Conservation (phyloP, 2,329 filamentous ascomycete species). For the Clarireedia monteithiana region DNA sequence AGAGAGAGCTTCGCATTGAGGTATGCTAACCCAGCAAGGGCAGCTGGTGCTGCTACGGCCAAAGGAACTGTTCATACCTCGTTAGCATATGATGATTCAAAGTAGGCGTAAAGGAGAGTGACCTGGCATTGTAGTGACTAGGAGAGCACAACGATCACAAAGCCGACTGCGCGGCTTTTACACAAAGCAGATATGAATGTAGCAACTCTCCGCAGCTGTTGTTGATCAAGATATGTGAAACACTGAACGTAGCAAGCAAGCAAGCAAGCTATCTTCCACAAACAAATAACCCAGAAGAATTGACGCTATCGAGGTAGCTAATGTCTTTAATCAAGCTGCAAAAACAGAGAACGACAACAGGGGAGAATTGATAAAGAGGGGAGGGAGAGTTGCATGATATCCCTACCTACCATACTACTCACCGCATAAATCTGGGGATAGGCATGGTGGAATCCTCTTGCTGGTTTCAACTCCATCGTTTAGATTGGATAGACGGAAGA, state of each 20-base stretch:
- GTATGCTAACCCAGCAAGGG: constrained; percentile 64
- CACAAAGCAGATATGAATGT: too few species aligned
- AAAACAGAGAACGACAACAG: not conserved
- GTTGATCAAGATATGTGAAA: too few species aligned
- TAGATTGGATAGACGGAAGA: too few species aligned
- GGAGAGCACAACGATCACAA: not conserved
- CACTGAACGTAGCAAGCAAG: too few species aligned
- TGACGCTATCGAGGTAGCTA: not conserved
- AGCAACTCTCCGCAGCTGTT: too few species aligned
- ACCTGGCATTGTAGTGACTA: constrained; percentile 20
- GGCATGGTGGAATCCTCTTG: too few species aligned
- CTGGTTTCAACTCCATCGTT: too few species aligned
- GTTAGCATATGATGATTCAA: not conserved
- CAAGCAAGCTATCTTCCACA: too few species aligned
- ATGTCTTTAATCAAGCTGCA: not conserved
- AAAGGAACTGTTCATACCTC: constrained; percentile 39
- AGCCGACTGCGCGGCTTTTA: too few species aligned
- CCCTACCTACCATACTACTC: not conserved
- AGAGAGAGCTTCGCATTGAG: constrained; percentile 64
- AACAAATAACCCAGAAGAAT: too few species aligned
- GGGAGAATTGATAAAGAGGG: not conserved
- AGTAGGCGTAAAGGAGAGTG: not conserved
- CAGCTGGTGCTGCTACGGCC: constrained; percentile 49
- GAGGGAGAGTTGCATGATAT: not conserved
- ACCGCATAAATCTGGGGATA: not conserved